Evolutionary conservation across 768 basidiomycete species (phyloP), one percentile per base, ranked within the genome.

Genomic region (Tylopilus cervinicoccineus): DNA sequence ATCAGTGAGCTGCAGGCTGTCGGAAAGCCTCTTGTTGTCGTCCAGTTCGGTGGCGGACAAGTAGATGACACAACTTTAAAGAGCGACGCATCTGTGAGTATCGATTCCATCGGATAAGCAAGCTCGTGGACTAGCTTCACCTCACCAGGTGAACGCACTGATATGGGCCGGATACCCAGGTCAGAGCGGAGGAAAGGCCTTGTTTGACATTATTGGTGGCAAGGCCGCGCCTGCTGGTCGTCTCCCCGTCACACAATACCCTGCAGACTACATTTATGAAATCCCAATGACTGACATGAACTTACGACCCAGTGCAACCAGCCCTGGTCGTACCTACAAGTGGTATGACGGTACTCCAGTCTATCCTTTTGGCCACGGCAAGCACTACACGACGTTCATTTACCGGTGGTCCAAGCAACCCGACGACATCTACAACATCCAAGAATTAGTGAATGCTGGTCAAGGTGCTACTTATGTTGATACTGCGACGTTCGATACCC

Each of bases 41-140:
- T 77, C 38, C 80, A 81, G 55, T 77, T 80, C 47, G 78, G 80
- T 23, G 80, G 76, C 14, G 80, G 79, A 1, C 81, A 81, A 57
- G 67, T 81, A 10, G 80, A 81, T 50, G 70, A 70, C 50, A 66
- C 72, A 2, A 63, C 61, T 6, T 62, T 83, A 45, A 78, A 78
- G 56, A 64, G 47, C 19, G 79, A 72, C 43, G 43, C 59, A 23
- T 70, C 63, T 29, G 78, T 77, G 24, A 52, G 67, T 53, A 20
- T 28, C 17, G 13, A 20, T 22, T 27, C 14, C 16, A 4, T 22
- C n/a, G 6, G 31, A 38, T 9, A 27, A 5, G 5, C 8, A 6
- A 23, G 10, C 32, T 33, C 38, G 0, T 13, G 45, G 29, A 19
- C 14, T 44, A 23, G 31, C 29, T 2, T 39, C n/a, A 27, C 24